Percentiles rank a stretch among this genome's conserved stretches.
phyloP scores from a whole-genome alignment of 2,329 filamentous ascomycete genomes.

The Hymenoscyphus linearis region DNA sequence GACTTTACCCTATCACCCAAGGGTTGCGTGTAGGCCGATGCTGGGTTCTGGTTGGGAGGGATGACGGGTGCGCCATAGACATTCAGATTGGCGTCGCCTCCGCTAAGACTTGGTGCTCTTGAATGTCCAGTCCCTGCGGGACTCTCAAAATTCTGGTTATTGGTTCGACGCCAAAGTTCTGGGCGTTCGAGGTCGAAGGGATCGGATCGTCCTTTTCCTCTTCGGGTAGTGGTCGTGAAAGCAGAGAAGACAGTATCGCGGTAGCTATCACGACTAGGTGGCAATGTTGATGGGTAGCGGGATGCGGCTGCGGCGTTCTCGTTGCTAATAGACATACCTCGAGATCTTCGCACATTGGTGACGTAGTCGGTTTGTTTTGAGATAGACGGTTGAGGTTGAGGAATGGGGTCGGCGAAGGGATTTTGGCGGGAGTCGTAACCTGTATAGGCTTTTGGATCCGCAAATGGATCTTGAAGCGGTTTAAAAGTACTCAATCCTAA shows the following conservation, averaged over 20 bases:
- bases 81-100: background rate
- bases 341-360: slow-evolving; percentile 43
- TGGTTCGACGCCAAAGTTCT: slow-evolving; percentile 36
- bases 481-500: slow-evolving; percentile 22
- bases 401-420: slow-evolving; percentile 22
- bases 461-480: slow-evolving; percentile 24
- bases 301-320: slow-evolving; percentile 22
- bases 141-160: slow-evolving; percentile 2
- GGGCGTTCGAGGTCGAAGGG: slow-evolving; percentile 59
- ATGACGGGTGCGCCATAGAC: slow-evolving; percentile 8
- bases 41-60: background rate
- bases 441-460: slow-evolving; percentile 17
- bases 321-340: slow-evolving; percentile 40
- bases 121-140: slow-evolving; percentile 1
- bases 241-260: slow-evolving; percentile 38
- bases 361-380: slow-evolving; percentile 39
- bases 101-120: slow-evolving; percentile 7
- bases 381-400: slow-evolving; percentile 24
- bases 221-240: slow-evolving; percentile 37
- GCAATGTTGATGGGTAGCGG: slow-evolving; percentile 28
- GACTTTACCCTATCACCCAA: background rate
- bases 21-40: background rate
- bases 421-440: slow-evolving; percentile 4
- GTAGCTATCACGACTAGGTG: slow-evolving; percentile 31
- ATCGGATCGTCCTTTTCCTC: slow-evolving; percentile 57